Conservation (phyloP, 169 alveolate species). For the Theileria annulata region DNA sequence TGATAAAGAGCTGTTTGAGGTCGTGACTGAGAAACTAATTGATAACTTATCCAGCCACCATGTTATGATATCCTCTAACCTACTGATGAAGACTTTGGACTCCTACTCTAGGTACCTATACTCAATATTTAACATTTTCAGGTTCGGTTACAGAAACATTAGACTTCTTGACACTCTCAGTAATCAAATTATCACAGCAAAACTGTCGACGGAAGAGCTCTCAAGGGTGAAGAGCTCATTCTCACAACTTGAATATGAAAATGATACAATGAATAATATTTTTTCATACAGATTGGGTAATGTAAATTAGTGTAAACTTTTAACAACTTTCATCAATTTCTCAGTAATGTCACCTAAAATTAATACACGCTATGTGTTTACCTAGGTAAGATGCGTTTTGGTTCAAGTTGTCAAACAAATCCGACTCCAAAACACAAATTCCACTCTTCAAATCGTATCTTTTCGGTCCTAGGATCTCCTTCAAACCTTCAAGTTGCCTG, state of each 20-base stretch:
- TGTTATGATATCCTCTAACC: conserved; percentile 60
- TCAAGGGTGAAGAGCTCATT: conserved; percentile 23
- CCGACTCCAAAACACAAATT: conserved; percentile 48
- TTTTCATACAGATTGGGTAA: conserved; percentile 62
- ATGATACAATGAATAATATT: conserved; percentile 38
- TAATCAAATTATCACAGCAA: conserved; percentile 53
- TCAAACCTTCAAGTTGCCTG: conserved; percentile 64
- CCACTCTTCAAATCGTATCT: conserved; percentile 53
- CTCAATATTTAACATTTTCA: background rate
- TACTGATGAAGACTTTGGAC: conserved; percentile 56
- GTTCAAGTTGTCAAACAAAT: conserved; percentile 50
- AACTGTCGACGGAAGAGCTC: conserved; percentile 37
- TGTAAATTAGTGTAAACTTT: conserved; percentile 4
- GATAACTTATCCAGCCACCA: conserved; percentile 44
- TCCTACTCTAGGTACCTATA: conserved; percentile 69
- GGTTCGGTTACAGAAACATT: conserved; percentile 51
- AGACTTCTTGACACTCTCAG: conserved; percentile 40
- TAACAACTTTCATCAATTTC: conserved; percentile 43
- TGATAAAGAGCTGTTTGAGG: conserved; percentile 70
- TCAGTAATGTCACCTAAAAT: conserved; percentile 57
- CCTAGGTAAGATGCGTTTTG: conserved; percentile 67
- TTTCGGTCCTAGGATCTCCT: conserved; percentile 45
- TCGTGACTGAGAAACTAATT: conserved; percentile 66
- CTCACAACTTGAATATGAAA: conserved; percentile 47
- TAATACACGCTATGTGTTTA: background rate